Percentiles rank a stretch among this genome's conserved stretches.
These are phyloP conservation scores for Neurospora hispaniola DNA, from an alignment of 495 filamentous ascomycete species.

Conservation along the genomic window DNA sequence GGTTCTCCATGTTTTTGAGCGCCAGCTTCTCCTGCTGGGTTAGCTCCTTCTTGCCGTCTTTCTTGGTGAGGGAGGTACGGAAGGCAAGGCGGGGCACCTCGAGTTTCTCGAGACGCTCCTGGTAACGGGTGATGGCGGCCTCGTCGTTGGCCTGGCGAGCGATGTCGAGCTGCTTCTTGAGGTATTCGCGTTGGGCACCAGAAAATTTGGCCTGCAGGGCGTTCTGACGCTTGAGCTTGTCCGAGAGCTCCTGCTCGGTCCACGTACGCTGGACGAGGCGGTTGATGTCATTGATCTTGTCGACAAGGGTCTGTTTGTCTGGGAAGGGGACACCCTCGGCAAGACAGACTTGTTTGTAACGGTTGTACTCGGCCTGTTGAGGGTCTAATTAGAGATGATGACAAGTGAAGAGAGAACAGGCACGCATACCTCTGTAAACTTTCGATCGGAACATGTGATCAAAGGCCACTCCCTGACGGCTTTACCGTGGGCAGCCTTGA, in stretches of 20 bases:
- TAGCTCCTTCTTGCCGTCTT: constrained; percentile 29
- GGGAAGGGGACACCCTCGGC: constrained; percentile 63
- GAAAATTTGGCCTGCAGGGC: constrained; percentile 47
- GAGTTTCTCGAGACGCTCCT: constrained; percentile 57
- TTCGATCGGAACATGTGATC: constrained; percentile 66
- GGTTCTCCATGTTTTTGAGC: constrained; percentile 65
- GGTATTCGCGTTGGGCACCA: constrained; percentile 50
- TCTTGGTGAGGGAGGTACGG: constrained; percentile 44
- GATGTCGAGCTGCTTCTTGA: constrained; percentile 50
- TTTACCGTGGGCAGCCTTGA: constrained; percentile 63
- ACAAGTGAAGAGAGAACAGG: background rate
- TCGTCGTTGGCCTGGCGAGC: constrained; percentile 55
- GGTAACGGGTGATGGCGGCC: constrained; percentile 45
- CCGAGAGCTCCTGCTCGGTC: constrained; percentile 66
- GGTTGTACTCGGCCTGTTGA: constrained; percentile 61
- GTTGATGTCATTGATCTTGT: constrained; percentile 76
- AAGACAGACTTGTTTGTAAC: constrained; percentile 66
- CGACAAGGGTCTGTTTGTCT: constrained; percentile 48
- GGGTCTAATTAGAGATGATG: constrained; percentile 13
- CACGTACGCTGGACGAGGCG: constrained; percentile 64
- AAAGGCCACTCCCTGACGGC: constrained; percentile 71
- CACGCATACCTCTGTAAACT: constrained; percentile 57
- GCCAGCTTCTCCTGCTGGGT: constrained; percentile 66
- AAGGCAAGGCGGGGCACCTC: constrained; percentile 60
- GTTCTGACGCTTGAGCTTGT: constrained; percentile 62